A percentile compares a stretch with the other conserved stretches of the same genome.
Conservation (phyloP, 2,329 filamentous ascomycete species). For the Aspergillus clavatus region DNA sequence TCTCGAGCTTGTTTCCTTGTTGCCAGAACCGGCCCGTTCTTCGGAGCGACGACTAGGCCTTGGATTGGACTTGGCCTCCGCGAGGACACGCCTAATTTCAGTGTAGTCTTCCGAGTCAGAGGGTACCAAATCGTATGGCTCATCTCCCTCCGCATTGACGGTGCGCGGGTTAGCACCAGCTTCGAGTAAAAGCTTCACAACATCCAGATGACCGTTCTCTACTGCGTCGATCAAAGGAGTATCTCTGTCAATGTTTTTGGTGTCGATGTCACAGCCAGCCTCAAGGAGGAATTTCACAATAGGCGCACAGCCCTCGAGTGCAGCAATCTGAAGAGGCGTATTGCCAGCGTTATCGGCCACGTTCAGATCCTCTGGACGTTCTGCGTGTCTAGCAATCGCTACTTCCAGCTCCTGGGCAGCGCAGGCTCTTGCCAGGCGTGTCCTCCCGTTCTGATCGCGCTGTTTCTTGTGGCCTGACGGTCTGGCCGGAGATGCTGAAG, state of each 20-base stretch:
- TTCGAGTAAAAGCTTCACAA: constrained; percentile 76
- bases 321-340: constrained; percentile 87
- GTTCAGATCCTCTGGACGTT: constrained; percentile 83
- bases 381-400: constrained; percentile 68
- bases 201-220: constrained; percentile 86
- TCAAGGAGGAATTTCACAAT: constrained; percentile 85
- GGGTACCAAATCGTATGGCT: constrained; percentile 78
- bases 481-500: constrained; percentile 61
- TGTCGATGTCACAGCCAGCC: constrained; percentile 79
- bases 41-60: constrained; percentile 42
- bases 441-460: constrained; percentile 88
- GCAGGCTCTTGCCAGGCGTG: constrained; percentile 82
- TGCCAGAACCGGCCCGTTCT: constrained; percentile 34
- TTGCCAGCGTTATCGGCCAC: constrained; percentile 93
- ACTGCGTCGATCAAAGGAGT: constrained; percentile 94
- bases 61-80: constrained; percentile 58
- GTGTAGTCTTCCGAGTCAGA: constrained; percentile 71
- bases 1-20: constrained; percentile 38
- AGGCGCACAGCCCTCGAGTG: constrained; percentile 77
- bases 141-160: constrained; percentile 86
- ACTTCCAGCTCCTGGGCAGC: constrained; percentile 76
- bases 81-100: constrained; percentile 67
- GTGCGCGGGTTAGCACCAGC: constrained; percentile 88
- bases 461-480: constrained; percentile 71
- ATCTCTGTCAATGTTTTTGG: constrained; percentile 72